phyloP scores from a whole-genome alignment of 164 flowering plant species.

The Macadamia tetraphylla region DNA sequence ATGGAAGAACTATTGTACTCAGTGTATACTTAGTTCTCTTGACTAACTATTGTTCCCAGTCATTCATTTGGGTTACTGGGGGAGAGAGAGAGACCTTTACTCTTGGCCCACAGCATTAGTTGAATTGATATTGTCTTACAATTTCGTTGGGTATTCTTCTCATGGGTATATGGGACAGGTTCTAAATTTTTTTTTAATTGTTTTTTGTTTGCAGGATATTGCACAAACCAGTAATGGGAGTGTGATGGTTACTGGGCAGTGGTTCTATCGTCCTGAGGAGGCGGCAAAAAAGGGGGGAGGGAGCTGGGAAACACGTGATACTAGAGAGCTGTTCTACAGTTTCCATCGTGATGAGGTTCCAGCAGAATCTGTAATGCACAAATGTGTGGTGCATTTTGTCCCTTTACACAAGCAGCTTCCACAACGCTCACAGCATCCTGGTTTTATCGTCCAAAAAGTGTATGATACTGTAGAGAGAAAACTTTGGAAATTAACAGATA shows the following conservation, averaged over 20 bases:
- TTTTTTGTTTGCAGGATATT: constrained; percentile 54
- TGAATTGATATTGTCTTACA: background rate
- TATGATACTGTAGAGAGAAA: constrained; percentile 72
- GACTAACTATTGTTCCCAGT: too few relatives aligned
- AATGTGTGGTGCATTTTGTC: constrained; percentile 92
- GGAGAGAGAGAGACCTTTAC: background rate
- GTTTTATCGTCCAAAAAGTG: constrained; percentile 89
- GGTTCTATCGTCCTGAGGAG: constrained; percentile 99
- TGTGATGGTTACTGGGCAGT: constrained; percentile 80
- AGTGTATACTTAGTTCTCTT: too few relatives aligned
- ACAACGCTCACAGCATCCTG: constrained; percentile 68
- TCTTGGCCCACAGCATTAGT: background rate
- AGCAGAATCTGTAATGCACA: constrained; percentile 98
- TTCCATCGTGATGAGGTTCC: constrained; percentile 92
- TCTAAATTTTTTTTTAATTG: background rate
- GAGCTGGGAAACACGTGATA: constrained; percentile 68
- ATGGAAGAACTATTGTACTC: too few relatives aligned
- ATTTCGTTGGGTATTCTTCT: background rate
- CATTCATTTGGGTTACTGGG: too few relatives aligned
- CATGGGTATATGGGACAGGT: too few relatives aligned
- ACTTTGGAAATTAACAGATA: constrained; percentile 86
- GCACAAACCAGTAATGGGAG: constrained; percentile 52
- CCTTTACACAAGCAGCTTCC: constrained; percentile 84
- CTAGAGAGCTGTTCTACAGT: constrained; percentile 89
- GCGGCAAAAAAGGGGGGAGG: constrained; percentile 82